phyloP scores from a whole-genome alignment of 441 rosid genomes.

The Aleurites moluccanus region DNA sequence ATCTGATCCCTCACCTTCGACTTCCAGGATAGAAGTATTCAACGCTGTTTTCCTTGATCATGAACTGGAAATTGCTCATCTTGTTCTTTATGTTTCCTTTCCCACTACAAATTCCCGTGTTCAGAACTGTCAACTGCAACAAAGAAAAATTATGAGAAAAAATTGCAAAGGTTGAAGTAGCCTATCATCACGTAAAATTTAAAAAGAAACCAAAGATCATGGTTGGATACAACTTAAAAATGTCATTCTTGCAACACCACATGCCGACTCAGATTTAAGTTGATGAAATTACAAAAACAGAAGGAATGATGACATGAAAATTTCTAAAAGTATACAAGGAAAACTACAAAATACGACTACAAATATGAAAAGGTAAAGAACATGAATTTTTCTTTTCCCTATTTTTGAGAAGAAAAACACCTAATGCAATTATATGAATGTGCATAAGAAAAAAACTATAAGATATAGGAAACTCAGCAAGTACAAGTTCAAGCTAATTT shows the following conservation, averaged over 20 bases:
- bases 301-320: not conserved
- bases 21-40: conserved; percentile 83
- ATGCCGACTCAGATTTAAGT: no score
- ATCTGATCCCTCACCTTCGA: conserved; percentile 31
- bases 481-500: not conserved
- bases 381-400: no score
- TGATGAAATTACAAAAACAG: not conserved
- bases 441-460: not conserved
- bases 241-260: not conserved
- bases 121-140: conserved; percentile 65
- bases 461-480: not conserved
- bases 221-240: not conserved
- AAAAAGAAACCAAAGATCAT: not conserved
- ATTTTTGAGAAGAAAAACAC: not conserved
- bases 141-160: conserved; percentile 4
- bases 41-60: conserved; percentile 66
- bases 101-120: conserved; percentile 37
- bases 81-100: conserved; percentile 44
- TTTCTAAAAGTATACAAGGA: not conserved
- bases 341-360: not conserved
- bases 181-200: not conserved
- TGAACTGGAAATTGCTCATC: conserved; percentile 72
- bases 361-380: not conserved
- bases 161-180: not conserved
- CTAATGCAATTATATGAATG: not conserved